Base-by-base conservation (phyloP, 78 protist genomes). In the Speleostelium caveatum region DNA sequence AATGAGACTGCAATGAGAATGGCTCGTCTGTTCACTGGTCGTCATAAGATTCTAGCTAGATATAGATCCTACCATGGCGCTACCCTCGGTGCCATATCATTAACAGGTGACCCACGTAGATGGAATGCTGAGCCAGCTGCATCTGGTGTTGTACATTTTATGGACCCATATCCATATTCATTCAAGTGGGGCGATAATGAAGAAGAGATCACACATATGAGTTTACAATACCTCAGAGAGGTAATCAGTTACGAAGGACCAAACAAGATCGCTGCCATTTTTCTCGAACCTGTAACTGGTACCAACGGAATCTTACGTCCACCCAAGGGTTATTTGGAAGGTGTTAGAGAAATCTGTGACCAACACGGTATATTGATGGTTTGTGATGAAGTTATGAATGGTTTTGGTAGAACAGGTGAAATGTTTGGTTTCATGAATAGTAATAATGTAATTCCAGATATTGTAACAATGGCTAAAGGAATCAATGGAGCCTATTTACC, bases 11-110 rank as follows among this genome's bases (percentile, higher is more conserved):
- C 95, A 10, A 73, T 92, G 85, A 72, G 95, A 63, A 85, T 92
- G 86, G 92, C 92, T 8, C 8, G 92, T 24, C 79, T 77, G 0
- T 75, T 41, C 28, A 92, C 95, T 32, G 95, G 95, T 32, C 75
- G 87, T 59, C 92, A 75, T 32, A 83, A 92, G 79, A 67, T 92
- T 4, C 38, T 92, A 21, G 87, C 92, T 22, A 91, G 80, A 41
- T 92, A 92, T 87, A 91, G 95, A 58, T 92, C 95, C 26, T 92
- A 92, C 62, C 95, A 92, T 38, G 95, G 95, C 49, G 95, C 92
- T 19, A 66, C 95, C 1, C 65, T 79, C 30, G 85, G 93, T n/a
- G 55, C 93, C 2, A 75, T 86, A 59, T 36, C 93, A 17, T 67
- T 79, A 41, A 92, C 95, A 30, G 95, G 95, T 68, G 95, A 92